Base-by-base conservation (phyloP, 768 basidiomycete genomes). In the Suillus brevipes region DNA sequence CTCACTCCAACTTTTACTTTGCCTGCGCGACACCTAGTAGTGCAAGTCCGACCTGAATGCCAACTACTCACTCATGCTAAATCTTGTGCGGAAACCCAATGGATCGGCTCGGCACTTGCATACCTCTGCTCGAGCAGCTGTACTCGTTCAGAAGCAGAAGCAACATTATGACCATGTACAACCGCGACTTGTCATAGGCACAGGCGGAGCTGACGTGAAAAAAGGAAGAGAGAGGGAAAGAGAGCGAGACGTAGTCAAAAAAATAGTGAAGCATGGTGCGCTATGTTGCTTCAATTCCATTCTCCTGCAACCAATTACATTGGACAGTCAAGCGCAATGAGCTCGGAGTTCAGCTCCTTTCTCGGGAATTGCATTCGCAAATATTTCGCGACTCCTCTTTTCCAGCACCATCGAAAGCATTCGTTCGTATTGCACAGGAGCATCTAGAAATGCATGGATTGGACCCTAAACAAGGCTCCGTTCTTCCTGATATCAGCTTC, bases 341-440 rank as follows among this genome's bases (percentile, higher is more conserved):
- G 66, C 82, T 95, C 49, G 96, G 96, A n/a, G 95, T 98, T 8
- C 96, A 99, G 73, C 86, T 97, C 63, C 86, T 99, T 61, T 92
- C 95, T 18, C 85, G 87, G 10, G 80, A 81, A n/a, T 78, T 97
- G 8, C 95, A 95, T 75, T 74, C 80, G 6, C 96, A 97, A 72
- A 84, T 97, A 64, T 97, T 98, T 77, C 85, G 82, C 64, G 85
- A 89, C 71, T 78, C 82, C 56, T 80, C 85, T 8, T 89, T 92
- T 63, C 89, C 88, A 3, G 65, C 83, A 1, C 89, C 94, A 18
- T 80, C 87, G 0, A 66, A 79, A 13, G 72, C 85, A 1, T 89
- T 86, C 71, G 79, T 94, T 47, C 87, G 87, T 64, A 93, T 97
- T 67, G 88, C 96, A 3, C 84, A 82, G 65, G 85, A 89, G 45